These are phyloP conservation scores for Curvularia verruculosa DNA, from an alignment of 2,329 filamentous ascomycete species.

Conservation along the genomic window DNA sequence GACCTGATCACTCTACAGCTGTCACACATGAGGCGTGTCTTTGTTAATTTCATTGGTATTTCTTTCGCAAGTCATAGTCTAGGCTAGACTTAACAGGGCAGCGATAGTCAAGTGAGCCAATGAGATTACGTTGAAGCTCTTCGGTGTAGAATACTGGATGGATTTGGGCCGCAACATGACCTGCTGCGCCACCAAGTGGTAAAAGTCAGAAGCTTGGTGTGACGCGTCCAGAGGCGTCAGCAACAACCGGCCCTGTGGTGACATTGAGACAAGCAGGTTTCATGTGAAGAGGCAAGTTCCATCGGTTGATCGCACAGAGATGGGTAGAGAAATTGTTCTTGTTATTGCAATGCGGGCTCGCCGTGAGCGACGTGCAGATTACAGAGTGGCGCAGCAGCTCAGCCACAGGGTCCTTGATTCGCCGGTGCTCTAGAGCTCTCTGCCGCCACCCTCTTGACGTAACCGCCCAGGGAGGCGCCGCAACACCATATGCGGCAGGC, in stretches of 20 bases:
- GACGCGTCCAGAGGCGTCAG: slow-evolving; percentile 16
- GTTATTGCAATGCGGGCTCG: neutral
- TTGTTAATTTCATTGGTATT: neutral
- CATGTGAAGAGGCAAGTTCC: slow-evolving; percentile 14
- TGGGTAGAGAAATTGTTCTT: slow-evolving; percentile 1
- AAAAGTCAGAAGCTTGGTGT: neutral
- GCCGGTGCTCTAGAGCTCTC: neutral
- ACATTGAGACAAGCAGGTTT: neutral
- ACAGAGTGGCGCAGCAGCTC: slow-evolving; percentile 7
- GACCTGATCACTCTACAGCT: neutral
- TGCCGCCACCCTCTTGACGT: slow-evolving; percentile 7
- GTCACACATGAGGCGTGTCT: neutral
- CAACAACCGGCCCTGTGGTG: neutral
- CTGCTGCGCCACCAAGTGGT: slow-evolving; percentile 3
- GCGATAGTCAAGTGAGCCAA: neutral
- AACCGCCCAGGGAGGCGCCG: slow-evolving; percentile 21
- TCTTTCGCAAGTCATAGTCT: neutral
- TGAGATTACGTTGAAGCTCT: neutral
- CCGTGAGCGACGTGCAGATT: neutral
- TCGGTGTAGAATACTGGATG: neutral
- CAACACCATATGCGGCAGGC: slow-evolving; percentile 20
- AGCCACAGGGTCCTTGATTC: slow-evolving; percentile 11
- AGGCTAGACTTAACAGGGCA: neutral
- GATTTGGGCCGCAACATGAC: neutral
- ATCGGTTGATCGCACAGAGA: neutral